Base-by-base conservation (phyloP, 768 basidiomycete species). In the Boletus tylopilopsis region DNA sequence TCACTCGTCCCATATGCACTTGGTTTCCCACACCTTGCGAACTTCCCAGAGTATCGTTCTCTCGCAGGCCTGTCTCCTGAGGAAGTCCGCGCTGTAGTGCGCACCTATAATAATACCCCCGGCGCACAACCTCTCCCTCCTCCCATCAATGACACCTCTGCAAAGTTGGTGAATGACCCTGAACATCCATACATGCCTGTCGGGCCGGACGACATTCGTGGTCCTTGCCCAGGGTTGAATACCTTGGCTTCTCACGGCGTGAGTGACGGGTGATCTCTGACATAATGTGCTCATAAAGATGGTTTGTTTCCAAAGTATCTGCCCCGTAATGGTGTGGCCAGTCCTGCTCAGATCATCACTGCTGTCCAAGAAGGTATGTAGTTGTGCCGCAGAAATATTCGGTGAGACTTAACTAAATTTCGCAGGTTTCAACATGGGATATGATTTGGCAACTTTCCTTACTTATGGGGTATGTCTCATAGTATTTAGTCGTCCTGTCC, bases 391-490 rank as follows among this genome's bases (percentile, higher is more conserved):
- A 30, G 6, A 12, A 2, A 37, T 30, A n/a, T 4, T 21, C 5
- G 6, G 25, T 5, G 8, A 46, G 22, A 25, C 6, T 11, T 33
- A 42, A 33, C 22, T 12, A n/a, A 33, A 13, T 9, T 4, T 30
- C 18, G 7, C 24, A 60, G 60, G 60, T 12, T 59, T 61, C 40
- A 59, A 61, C 29, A 61, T 61, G 60, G 61, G 50, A 19, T 56
- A 38, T 16, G 16, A 25, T 45, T n/a, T 59, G 36, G 57, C 57
- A 2, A 8, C 47, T 2, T 59, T 61, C 8, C 22, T 59, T 30
- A 56, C 53, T n/a, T 62, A 59, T 40, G 44, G 8, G 24, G 59
- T 62, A 47, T 42, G 42, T 39, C 24, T n/a, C 2, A 18, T 5
- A 29, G 9, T 24, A 5, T 6, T 13, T 6, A 1, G 12, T 30